A percentile compares a stretch with the other conserved stretches of the same genome.
Conservation (phyloP, 2,329 filamentous ascomycete species). For the Talaromyces sp. region DNA sequence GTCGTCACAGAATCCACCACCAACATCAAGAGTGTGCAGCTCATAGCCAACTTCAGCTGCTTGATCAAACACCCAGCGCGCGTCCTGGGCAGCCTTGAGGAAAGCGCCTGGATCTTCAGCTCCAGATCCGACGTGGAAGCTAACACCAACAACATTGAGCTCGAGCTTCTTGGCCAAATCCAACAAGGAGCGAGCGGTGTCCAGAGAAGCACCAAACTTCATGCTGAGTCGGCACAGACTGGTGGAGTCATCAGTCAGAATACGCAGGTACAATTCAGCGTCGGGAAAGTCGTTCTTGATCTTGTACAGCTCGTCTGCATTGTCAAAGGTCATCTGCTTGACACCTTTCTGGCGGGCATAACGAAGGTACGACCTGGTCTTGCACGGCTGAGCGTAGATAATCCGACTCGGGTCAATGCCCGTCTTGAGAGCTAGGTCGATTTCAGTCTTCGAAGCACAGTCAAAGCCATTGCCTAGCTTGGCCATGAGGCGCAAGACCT, state of each 20-base stretch:
- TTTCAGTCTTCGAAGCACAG: slow-evolving; percentile 96
- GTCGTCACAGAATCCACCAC: slow-evolving; percentile 87
- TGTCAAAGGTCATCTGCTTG: slow-evolving; percentile 99
- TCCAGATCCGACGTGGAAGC: slow-evolving; percentile 96
- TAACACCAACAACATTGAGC: slow-evolving; percentile 90
- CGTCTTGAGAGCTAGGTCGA: slow-evolving; percentile 82
- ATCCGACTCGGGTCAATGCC: slow-evolving; percentile 85
- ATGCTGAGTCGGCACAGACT: slow-evolving; percentile 92
- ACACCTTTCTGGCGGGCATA: slow-evolving; percentile 82
- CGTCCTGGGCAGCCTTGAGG: slow-evolving; percentile 85
- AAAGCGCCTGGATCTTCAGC: slow-evolving; percentile 92
- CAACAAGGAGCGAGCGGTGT: slow-evolving; percentile 74
- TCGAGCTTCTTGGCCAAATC: slow-evolving; percentile 75
- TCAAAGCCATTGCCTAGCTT: slow-evolving; percentile 93
- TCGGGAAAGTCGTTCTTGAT: slow-evolving; percentile 87
- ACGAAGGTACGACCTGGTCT: slow-evolving; percentile 96
- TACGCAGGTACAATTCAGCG: slow-evolving; percentile 89
- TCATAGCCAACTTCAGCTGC: slow-evolving; percentile 72
- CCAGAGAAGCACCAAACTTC: slow-evolving; percentile 93
- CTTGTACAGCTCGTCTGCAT: slow-evolving; percentile 96
- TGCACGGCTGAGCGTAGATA: slow-evolving; percentile 99
- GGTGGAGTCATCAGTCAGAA: slow-evolving; percentile 92
- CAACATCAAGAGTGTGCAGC: slow-evolving; percentile 87
- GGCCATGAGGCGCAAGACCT: slow-evolving; percentile 82
- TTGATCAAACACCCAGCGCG: slow-evolving; percentile 83